Percentiles rank a stretch among this genome's conserved stretches.
These are phyloP conservation scores for Aspergillus viridinutans DNA, from an alignment of 2,329 filamentous ascomycete genomes.

Conservation along the genomic window DNA sequence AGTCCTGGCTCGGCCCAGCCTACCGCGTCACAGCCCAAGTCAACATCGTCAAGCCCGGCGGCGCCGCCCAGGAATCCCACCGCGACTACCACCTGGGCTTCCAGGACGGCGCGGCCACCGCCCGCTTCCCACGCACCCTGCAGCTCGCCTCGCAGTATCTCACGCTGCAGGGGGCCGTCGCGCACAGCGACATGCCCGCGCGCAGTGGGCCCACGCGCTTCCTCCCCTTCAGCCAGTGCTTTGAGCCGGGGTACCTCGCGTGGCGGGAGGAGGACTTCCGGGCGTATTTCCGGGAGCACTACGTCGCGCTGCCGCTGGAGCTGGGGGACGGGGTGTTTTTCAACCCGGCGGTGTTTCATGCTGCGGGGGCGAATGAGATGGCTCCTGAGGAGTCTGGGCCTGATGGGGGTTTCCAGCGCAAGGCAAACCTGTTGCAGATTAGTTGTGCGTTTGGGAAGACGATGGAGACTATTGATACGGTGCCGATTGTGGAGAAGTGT, in stretches of 20 bases:
- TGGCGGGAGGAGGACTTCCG: constrained; percentile 53
- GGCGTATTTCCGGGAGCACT: constrained; percentile 51
- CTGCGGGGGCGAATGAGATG: constrained; percentile 55
- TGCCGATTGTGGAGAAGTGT: constrained; percentile 50
- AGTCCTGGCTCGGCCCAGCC: constrained; percentile 56
- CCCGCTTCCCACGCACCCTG: constrained; percentile 48
- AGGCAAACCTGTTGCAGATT: constrained; percentile 60
- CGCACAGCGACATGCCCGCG: constrained; percentile 58
- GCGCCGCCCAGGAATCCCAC: constrained; percentile 54
- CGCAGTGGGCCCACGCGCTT: constrained; percentile 58
- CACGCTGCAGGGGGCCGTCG: constrained; percentile 61
- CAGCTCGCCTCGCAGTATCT: constrained; percentile 55
- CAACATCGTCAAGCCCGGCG: constrained; percentile 59
- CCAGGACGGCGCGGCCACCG: constrained; percentile 47
- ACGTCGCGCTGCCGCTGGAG: constrained; percentile 50
- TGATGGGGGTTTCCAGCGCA: constrained; percentile 43
- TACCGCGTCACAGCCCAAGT: constrained; percentile 61
- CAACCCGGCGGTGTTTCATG: constrained; percentile 60
- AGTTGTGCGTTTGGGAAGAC: constrained; percentile 60
- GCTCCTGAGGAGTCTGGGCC: background rate
- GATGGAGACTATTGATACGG: constrained; percentile 58
- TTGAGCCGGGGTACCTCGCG: constrained; percentile 55
- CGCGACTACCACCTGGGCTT: constrained; percentile 64
- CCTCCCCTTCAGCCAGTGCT: constrained; percentile 57
- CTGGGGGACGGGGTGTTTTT: constrained; percentile 62